These are phyloP conservation scores for Trematosphaeria pertusa DNA, from an alignment of 2,329 filamentous ascomycete genomes.

Conservation along the genomic window DNA sequence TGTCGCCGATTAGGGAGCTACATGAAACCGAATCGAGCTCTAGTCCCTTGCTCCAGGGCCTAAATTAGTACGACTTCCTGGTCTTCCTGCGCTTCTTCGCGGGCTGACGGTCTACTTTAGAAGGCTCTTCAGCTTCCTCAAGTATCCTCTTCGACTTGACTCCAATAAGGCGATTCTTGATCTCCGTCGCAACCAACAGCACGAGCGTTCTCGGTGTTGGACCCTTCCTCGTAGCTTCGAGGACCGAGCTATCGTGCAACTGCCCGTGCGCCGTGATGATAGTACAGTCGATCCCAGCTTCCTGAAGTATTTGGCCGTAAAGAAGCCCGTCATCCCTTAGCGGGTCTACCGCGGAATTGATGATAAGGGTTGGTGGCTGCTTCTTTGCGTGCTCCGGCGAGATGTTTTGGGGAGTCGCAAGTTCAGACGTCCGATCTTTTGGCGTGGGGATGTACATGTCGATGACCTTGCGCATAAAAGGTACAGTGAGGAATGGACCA, in stretches of 20 bases:
- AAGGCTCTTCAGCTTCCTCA: too few species aligned
- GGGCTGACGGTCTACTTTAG: too few species aligned
- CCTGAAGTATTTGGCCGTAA: constrained; percentile 9
- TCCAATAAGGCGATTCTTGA: neutral
- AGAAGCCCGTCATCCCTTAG: constrained; percentile 3
- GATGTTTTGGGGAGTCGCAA: constrained; percentile 9
- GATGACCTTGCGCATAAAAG: constrained; percentile 3
- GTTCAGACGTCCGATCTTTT: constrained; percentile 5
- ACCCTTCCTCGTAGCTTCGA: neutral
- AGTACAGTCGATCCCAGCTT: constrained; percentile 5
- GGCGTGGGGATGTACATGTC: constrained; percentile 6
- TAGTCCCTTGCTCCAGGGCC: too few species aligned
- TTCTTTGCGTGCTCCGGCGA: constrained; percentile 7
- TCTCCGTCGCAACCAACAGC: neutral
- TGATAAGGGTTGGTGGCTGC: constrained; percentile 11
- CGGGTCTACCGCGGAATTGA: constrained; percentile 7
- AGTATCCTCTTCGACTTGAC: neutral
- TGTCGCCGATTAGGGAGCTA: too few species aligned
- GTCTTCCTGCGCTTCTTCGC: too few species aligned
- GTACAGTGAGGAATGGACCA: constrained; percentile 8
- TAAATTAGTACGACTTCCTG: too few species aligned
- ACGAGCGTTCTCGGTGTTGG: neutral
- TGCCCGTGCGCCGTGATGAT: constrained; percentile 2
- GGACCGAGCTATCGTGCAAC: neutral
- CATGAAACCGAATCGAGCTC: too few species aligned